Evolutionary conservation across 176 grass and related monocot genomes (phyloP).

Genomic region (Echinochloa phyllopogon): DNA sequence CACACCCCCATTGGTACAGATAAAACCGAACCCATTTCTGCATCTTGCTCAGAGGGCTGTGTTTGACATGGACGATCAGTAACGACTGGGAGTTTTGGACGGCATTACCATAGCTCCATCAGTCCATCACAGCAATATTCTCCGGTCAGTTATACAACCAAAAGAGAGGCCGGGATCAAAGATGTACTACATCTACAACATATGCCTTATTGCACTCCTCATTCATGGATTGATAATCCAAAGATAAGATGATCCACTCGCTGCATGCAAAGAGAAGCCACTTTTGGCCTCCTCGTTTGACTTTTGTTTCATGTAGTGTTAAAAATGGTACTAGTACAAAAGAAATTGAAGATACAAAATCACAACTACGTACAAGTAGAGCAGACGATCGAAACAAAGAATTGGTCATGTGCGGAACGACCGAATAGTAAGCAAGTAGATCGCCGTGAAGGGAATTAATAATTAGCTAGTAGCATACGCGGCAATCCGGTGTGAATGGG

Average conservation of each 20-base stretch:
- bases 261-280: background rate
- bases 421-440: background rate
- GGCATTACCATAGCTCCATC: background rate
- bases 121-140: background rate
- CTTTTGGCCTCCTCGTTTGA: constrained; percentile 1
- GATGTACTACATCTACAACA: constrained; percentile 1
- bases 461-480: too few relatives aligned
- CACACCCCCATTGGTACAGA: background rate
- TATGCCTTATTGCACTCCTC: constrained; percentile 13
- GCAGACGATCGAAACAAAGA: constrained; percentile 1
- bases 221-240: background rate
- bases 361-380: background rate
- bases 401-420: constrained; percentile 27
- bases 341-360: background rate
- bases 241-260: background rate
- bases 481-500: too few relatives aligned
- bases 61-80: background rate
- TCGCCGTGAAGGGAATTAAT: background rate
- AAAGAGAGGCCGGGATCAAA: background rate
- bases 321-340: constrained; percentile 10
- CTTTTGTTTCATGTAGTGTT: background rate
- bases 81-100: background rate
- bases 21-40: background rate
- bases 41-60: background rate
- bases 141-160: background rate